Conservation (phyloP, 1,284 basidiomycete species). For the Hemileia vastatrix region DNA sequence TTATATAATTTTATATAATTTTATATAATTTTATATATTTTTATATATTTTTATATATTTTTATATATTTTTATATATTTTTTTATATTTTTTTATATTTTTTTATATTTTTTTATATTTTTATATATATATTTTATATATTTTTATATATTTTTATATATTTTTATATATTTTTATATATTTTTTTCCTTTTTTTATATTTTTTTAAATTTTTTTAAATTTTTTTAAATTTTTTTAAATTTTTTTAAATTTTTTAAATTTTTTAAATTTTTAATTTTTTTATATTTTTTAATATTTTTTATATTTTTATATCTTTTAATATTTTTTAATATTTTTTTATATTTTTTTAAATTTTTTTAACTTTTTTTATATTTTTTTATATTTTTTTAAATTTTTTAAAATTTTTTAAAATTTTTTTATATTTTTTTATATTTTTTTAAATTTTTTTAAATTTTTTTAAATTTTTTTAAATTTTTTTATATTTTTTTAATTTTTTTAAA, state of each 20-base stretch:
- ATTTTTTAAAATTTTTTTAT: not conserved
- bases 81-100: too few relatives aligned
- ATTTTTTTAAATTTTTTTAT: not conserved
- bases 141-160: too few relatives aligned
- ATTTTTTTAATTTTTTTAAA: not conserved
- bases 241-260: not conserved
- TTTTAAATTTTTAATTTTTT: not conserved
- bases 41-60: too few relatives aligned
- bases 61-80: too few relatives aligned
- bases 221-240: too few relatives aligned
- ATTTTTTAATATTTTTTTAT: not conserved
- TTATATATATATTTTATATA: too few relatives aligned
- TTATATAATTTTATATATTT: too few relatives aligned
- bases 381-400: not conserved
- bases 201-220: too few relatives aligned
- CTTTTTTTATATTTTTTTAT: not conserved
- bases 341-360: not conserved
- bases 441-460: not conserved
- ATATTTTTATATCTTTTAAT: not conserved
- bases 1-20: too few relatives aligned
- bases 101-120: too few relatives aligned
- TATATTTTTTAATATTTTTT: not conserved
- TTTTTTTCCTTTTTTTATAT: too few relatives aligned
- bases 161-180: too few relatives aligned
- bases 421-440: not conserved